These are phyloP conservation scores for Ammopiptanthus mongolicus DNA, from an alignment of 306 rosid species.

Conservation along the genomic window DNA sequence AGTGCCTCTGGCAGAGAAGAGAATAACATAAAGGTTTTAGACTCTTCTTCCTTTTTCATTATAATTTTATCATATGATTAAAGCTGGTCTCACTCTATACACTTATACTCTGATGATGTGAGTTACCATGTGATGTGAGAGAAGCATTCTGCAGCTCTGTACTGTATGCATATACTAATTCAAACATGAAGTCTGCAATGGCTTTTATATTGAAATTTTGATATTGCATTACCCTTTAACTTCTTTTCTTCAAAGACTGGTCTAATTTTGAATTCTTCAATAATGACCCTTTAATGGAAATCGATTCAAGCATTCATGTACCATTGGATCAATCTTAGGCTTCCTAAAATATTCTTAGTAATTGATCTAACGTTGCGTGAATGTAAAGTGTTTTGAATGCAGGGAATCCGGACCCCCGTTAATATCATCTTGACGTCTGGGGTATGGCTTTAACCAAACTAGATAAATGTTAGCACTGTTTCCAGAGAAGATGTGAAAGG, in stretches of 20 bases:
- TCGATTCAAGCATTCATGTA: no score
- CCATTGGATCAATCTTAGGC: no score
- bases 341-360: no score
- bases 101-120: no score
- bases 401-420: no score
- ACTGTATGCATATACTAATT: neutral
- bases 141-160: neutral
- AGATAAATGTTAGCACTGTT: neutral
- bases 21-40: slow-evolving; percentile 11
- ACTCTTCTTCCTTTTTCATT: neutral
- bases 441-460: neutral
- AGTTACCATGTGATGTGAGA: no score
- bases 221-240: neutral
- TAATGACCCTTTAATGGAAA: neutral
- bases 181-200: neutral
- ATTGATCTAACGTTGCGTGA: no score
- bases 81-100: no score
- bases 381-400: no score
- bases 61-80: no score
- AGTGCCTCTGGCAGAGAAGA: neutral
- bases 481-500: neutral
- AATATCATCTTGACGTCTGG: no score
- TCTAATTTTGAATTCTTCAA: neutral
- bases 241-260: neutral
- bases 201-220: neutral